Conservation (phyloP, 1,139 yeast species). For the Kurtzmaniella quercitrusa region DNA sequence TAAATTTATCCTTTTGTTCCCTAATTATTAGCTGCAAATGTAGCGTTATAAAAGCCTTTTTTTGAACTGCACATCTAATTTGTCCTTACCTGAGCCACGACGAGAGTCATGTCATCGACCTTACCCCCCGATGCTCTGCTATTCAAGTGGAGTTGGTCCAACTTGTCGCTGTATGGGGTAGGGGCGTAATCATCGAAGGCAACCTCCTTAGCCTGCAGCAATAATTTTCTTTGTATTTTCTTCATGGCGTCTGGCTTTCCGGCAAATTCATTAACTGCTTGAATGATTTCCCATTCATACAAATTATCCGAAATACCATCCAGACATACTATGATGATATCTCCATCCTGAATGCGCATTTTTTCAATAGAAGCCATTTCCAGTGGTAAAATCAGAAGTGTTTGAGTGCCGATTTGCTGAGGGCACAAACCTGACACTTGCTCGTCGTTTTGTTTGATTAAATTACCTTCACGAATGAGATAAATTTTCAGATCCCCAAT, state of each 20-base stretch:
- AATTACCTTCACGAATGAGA: slow-evolving; percentile 45
- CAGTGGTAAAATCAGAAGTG: slow-evolving; percentile 42
- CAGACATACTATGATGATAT: slow-evolving; percentile 45
- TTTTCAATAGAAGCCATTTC: slow-evolving; percentile 48
- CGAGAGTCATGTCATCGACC: slow-evolving; percentile 52
- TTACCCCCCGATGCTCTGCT: slow-evolving; percentile 48
- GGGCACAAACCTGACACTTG: slow-evolving; percentile 50
- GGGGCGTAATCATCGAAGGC: slow-evolving; percentile 54
- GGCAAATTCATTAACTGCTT: slow-evolving; percentile 31
- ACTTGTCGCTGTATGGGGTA: slow-evolving; percentile 53
- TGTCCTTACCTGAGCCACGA: slow-evolving; percentile 41
- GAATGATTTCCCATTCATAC: slow-evolving; percentile 44
- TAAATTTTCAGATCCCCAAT: slow-evolving; percentile 55
- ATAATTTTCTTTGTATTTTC: slow-evolving; percentile 35
- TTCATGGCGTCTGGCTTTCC: slow-evolving; percentile 27
- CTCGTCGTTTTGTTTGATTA: slow-evolving; percentile 44
- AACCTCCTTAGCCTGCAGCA: slow-evolving; percentile 44
- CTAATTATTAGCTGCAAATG: neutral
- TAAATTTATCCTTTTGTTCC: neutral
- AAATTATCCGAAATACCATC: slow-evolving; percentile 56
- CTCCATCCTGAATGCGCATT: slow-evolving; percentile 35
- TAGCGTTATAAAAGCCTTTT: too few relatives aligned
- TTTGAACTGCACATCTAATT: too few relatives aligned
- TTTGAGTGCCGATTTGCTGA: slow-evolving; percentile 54
- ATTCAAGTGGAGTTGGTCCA: slow-evolving; percentile 33